phyloP scores from a whole-genome alignment of 108 stramenopile genomes.

The Aurantiochytrium sp. region DNA sequence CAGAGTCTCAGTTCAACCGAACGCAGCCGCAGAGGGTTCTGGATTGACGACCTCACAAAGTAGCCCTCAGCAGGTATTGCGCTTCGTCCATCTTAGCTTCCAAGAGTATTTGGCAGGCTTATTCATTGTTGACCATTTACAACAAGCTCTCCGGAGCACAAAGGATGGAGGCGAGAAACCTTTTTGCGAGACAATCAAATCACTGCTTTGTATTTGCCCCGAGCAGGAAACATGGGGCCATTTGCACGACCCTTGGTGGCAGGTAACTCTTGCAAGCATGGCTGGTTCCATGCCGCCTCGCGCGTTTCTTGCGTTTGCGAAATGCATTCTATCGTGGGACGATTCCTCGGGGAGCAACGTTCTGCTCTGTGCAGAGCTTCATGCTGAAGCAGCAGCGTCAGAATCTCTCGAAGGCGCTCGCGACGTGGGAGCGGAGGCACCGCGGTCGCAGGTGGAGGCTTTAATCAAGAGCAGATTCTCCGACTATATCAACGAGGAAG shows the following conservation, averaged over 20 bases:
- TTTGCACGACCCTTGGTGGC: slow-evolving; percentile 2
- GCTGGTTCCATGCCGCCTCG: not conserved
- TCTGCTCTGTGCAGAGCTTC: not conserved
- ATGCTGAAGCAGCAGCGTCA: not conserved
- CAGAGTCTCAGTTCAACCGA: not conserved
- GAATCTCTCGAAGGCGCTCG: not conserved
- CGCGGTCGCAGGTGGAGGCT: not conserved
- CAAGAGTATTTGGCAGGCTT: not conserved
- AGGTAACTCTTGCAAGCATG: not conserved
- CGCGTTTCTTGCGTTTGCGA: not conserved
- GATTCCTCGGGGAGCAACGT: not conserved
- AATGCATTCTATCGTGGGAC: not conserved
- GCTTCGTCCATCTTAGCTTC: slow-evolving; percentile 12
- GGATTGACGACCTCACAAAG: not conserved
- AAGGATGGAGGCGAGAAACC: no score
- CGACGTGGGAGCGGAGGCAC: not conserved
- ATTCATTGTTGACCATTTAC: not conserved
- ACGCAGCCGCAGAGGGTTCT: not conserved
- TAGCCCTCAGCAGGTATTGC: not conserved
- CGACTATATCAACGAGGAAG: not conserved
- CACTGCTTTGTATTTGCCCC: not conserved
- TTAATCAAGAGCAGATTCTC: not conserved
- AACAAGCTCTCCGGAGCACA: not conserved
- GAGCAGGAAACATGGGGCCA: not conserved
- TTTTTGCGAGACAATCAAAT: not conserved